Evolutionary conservation across 2,329 filamentous ascomycete species (phyloP), one percentile per base, ranked within the genome.

Genomic region (Corynespora cassiicola): DNA sequence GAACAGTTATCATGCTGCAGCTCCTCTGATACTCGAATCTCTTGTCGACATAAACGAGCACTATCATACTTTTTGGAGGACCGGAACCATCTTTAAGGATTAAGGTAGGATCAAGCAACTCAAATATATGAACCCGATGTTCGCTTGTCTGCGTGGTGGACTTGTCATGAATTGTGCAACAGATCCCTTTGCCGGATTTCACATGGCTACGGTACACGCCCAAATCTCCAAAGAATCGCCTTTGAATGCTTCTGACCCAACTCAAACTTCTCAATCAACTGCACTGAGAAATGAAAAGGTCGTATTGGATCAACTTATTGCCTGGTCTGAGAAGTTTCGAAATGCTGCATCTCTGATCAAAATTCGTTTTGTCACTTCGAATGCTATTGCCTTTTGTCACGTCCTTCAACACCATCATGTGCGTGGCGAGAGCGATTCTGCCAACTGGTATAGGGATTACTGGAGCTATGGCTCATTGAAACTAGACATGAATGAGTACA

Each of bases 161-260:
- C 62, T 65, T 2, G 45, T 65, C 2, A 60, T 83, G 18, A 74
- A 78, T 41, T 75, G 77, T 52, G 70, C 65, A 4, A 71, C 70
- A 4, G 69, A 84, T 42, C 81, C 82, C 0, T 45, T 82, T 0
- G 52, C 76, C 5, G 75, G 80, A 1, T 85, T 79, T 40, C 81
- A 85, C 57, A 68, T 84, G n/a, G 76, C 78, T 1, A 34, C 41
- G 2, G 35, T 27, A 7, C 48, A 36, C 25, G 40, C 39, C 3
- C 36, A 12, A 9, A 31, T 50, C 14, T n/a, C 24, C 3, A n/a
- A 14, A 12, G 19, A 32, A 5, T 47, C 46, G 9, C 48, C 49
- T 9, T 23, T 47, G n/a, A n/a, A n/a, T n/a, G n/a, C n/a, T n/a
- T n/a, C n/a, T n/a, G n/a, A n/a, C n/a, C n/a, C 14, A 16, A 7